Evolutionary conservation across 2,329 filamentous ascomycete genomes (phyloP).

Genomic region (Claviceps spartinae): DNA sequence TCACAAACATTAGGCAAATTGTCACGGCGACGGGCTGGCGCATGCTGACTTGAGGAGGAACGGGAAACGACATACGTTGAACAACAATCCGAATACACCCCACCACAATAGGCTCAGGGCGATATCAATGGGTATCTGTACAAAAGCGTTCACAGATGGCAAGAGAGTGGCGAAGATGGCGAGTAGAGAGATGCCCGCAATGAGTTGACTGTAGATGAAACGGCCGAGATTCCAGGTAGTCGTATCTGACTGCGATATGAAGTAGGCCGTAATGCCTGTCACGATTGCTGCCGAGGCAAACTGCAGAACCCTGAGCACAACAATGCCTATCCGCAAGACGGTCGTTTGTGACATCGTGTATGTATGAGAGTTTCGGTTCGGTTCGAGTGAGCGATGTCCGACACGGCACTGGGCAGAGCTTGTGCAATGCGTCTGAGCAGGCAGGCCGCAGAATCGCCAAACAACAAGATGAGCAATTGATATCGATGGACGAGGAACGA

Average conservation of each 20-base stretch:
- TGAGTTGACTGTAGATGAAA: conserved; percentile 57
- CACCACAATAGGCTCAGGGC: conserved; percentile 53
- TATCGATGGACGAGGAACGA: neutral
- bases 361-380: neutral
- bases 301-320: conserved; percentile 20
- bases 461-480: neutral
- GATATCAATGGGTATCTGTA: conserved; percentile 53
- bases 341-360: neutral
- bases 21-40: too few species aligned
- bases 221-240: conserved; percentile 38
- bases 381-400: neutral
- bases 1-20: neutral
- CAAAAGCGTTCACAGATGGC: conserved; percentile 47
- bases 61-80: conserved; percentile 27
- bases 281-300: conserved; percentile 52
- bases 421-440: neutral
- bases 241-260: conserved; percentile 33
- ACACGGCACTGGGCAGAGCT: neutral
- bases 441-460: neutral
- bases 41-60: neutral
- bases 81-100: conserved; percentile 45
- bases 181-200: conserved; percentile 50
- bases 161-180: conserved; percentile 53
- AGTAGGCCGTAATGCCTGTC: conserved; percentile 48
- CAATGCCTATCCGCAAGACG: conserved; percentile 9